phyloP scores from a whole-genome alignment of 2,329 filamentous ascomycete species.

The Cercospora sojina region DNA sequence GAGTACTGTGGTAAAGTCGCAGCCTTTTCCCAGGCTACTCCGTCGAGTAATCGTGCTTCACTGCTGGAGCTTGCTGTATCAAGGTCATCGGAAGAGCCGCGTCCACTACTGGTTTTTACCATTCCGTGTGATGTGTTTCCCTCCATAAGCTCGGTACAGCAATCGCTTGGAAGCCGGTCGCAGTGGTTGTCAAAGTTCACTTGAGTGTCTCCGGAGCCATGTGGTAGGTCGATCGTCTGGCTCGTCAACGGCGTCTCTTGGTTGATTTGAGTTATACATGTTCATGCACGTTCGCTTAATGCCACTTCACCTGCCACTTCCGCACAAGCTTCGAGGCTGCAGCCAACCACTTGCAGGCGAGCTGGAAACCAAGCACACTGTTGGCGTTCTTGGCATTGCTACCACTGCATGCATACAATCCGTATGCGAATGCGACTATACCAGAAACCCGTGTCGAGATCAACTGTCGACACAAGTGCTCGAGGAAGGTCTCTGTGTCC shows the following conservation, averaged over 20 bases:
- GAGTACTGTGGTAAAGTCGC: background rate
- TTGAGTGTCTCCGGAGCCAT: background rate
- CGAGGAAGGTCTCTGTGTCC: background rate
- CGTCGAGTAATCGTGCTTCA: background rate
- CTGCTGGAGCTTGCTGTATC: background rate
- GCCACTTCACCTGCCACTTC: conserved; percentile 3
- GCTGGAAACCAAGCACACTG: background rate
- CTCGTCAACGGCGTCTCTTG: conserved; percentile 4
- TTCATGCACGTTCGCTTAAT: conserved; percentile 10
- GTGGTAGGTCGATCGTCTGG: background rate
- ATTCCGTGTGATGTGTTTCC: background rate
- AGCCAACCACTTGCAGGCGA: background rate
- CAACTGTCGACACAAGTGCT: background rate
- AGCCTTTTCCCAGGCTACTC: background rate
- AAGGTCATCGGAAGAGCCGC: background rate
- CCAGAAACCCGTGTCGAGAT: background rate
- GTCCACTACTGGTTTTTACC: background rate
- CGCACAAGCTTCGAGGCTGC: background rate
- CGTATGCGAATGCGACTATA: background rate
- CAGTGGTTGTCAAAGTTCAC: background rate
- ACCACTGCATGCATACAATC: background rate
- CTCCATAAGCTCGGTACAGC: background rate
- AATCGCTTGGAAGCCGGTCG: background rate
- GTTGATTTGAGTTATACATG: background rate
- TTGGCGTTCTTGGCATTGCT: conserved; percentile 1